These are phyloP conservation scores for Maudiozyma serrabonitensis DNA, from an alignment of 805 yeast genomes.

Conservation along the genomic window DNA sequence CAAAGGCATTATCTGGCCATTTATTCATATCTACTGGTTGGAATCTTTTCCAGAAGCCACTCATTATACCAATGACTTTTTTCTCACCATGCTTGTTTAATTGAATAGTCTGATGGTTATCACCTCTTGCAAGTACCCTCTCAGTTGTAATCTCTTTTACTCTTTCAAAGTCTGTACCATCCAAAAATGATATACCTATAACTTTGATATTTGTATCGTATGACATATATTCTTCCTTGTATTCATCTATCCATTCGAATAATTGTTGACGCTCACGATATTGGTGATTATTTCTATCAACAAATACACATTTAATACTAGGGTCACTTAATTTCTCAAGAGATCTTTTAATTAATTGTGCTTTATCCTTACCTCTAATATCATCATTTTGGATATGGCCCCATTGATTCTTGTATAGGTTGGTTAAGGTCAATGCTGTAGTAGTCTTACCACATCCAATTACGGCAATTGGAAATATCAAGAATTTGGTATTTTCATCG, in stretches of 20 bases:
- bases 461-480: slow-evolving; percentile 76
- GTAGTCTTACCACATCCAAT: slow-evolving; percentile 96
- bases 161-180: slow-evolving; percentile 28
- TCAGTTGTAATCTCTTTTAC: slow-evolving; percentile 45
- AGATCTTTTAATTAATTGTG: slow-evolving; percentile 40
- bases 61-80: slow-evolving; percentile 54
- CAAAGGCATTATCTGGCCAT: slow-evolving; percentile 61
- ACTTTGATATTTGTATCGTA: slow-evolving; percentile 40
- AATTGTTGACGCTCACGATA: slow-evolving; percentile 59
- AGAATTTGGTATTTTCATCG: slow-evolving; percentile 39
- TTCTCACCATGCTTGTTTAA: slow-evolving; percentile 36
- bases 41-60: slow-evolving; percentile 61
- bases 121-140: slow-evolving; percentile 65
- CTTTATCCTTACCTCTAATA: slow-evolving; percentile 39
- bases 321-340: slow-evolving; percentile 32
- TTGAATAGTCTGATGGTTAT: slow-evolving; percentile 79
- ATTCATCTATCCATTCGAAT: slow-evolving; percentile 39
- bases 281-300: slow-evolving; percentile 80
- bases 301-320: slow-evolving; percentile 41
- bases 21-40: slow-evolving; percentile 41
- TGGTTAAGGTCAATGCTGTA: slow-evolving; percentile 47
- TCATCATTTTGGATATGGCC: slow-evolving; percentile 79
- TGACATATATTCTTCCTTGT: slow-evolving; percentile 37
- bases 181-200: slow-evolving; percentile 57
- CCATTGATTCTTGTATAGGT: slow-evolving; percentile 49